Evolutionary conservation across 495 filamentous ascomycete genomes (phyloP), one percentile per base, ranked within the genome.

Genomic region (Aspergillus coremiiformis): DNA sequence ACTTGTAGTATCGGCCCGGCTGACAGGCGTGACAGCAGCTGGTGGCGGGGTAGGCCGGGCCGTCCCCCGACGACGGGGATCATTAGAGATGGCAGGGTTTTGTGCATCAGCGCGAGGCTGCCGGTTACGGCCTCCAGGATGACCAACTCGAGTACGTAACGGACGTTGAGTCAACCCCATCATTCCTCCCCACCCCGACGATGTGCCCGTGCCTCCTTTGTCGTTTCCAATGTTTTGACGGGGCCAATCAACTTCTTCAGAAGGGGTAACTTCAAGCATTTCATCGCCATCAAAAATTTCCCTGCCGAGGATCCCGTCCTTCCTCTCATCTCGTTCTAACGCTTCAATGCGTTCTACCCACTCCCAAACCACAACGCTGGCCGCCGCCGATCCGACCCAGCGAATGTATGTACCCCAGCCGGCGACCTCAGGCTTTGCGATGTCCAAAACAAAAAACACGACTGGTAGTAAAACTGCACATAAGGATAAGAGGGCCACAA

Each of bases 301-400:
- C 53, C 93, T 75, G 17, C 93, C 93, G 3, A 98, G 75, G 21
- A 98, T 92, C 8, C 93, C 94, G 54, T 95, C 93, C 66, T 95
- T 95, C 60, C 88, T 88, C 59, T 98, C 93, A 61, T 98, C 92
- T 47, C 93, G 80, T 68, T 98, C 93, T 44, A 98, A 70, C 0
- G 90, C 90, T 65, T 98, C 93, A 47, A 98, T 98, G n/a, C 94
- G 79, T 66, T 98, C 93, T 15, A 98, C 93, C 93, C 93, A 98
- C 67, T 98, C 93, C 93, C 93, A 98, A 1, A 98, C 93, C 14
- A 97, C 86, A 17, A 96, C 93, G 70, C 90, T 96, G 7, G 93
- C 94, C 2, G 90, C 90, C 0, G 91, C 90, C 1, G 94, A 93
- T 26, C 93, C 94, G 39, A 97, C 94, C 93, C 94, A 98, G 59